Evolutionary conservation across 148 eudicot species (phyloP), one percentile per base, ranked within the genome.

Genomic region (Chenopodium berlandieri): DNA sequence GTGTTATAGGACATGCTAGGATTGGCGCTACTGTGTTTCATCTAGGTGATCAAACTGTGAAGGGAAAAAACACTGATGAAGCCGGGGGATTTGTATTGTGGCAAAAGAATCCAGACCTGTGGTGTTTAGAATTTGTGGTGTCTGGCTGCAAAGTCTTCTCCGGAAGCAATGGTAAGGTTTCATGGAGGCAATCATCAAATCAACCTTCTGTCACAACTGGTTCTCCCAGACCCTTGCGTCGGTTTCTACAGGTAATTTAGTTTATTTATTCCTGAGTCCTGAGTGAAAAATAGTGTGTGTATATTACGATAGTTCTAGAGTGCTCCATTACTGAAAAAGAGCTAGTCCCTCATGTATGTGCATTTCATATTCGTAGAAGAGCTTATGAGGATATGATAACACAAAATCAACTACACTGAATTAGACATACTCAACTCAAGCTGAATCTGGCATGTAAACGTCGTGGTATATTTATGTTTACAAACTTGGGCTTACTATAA

Each of bases 171-270:
- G 97, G 98, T 64, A 89, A 89, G 80, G 64, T 92, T 34, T 91
- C 94, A 0, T 96, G 99, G 99, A 88, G 98, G 72, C 97, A 94
- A 47, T 94, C 98, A 2, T 94, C 98, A 4, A 94, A 90, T 81
- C 91, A 86, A 65, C 88, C 84, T 63, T 85, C 90, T 9, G 82
- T 92, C 72, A 81, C 90, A 2, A 89, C 83, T 37, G 99, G 99
- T 5, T 86, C 92, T 4, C 90, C 97, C 4, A 83, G 98, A 81
- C 98, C 98, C 46, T 83, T 92, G 16, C 88, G 99, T 47, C 91
- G 99, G 9, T 92, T 96, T 84, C 79, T 96, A 31, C 99, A 96
- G 94, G 98, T 94, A 71, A 3, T 50, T 48, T 31, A 7, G 16
- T 37, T 11, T 0, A 22, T 17, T 13, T 16, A 31, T 32, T 20